Evolutionary conservation across 768 basidiomycete species (phyloP).

Genomic region (Lentinula aciculospora): DNA sequence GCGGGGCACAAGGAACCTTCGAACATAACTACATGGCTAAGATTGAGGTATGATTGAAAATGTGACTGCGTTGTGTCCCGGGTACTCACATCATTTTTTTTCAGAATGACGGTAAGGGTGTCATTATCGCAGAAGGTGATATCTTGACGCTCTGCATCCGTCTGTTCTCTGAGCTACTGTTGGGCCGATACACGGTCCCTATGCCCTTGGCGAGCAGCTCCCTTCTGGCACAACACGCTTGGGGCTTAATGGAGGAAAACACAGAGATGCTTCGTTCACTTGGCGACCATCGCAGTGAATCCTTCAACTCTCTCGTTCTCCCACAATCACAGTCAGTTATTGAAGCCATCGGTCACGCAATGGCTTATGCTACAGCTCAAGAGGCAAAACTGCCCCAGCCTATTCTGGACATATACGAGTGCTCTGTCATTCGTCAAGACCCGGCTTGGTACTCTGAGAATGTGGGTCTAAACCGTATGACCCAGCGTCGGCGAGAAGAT

Average conservation of each 20-base stretch:
- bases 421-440: constrained; percentile 45
- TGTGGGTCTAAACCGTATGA: constrained; percentile 39
- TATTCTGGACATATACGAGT: constrained; percentile 53
- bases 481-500: constrained; percentile 44
- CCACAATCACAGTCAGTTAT: constrained; percentile 48
- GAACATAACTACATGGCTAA: constrained; percentile 57
- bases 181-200: constrained; percentile 44
- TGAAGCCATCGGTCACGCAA: constrained; percentile 59
- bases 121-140: constrained; percentile 54
- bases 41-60: constrained; percentile 36
- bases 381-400: constrained; percentile 36
- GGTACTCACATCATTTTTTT: neutral
- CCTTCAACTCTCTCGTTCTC: constrained; percentile 48
- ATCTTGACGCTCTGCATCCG: constrained; percentile 48
- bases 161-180: constrained; percentile 54
- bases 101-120: constrained; percentile 49
- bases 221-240: constrained; percentile 46
- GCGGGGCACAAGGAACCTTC: constrained; percentile 62
- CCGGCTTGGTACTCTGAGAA: constrained; percentile 57
- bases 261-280: constrained; percentile 28
- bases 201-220: constrained; percentile 46
- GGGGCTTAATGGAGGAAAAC: constrained; percentile 42
- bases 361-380: constrained; percentile 52
- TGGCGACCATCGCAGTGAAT: constrained; percentile 41
- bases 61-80: neutral